phyloP scores from a whole-genome alignment of 768 basidiomycete genomes.

The Paxillus ammoniavirescens region DNA sequence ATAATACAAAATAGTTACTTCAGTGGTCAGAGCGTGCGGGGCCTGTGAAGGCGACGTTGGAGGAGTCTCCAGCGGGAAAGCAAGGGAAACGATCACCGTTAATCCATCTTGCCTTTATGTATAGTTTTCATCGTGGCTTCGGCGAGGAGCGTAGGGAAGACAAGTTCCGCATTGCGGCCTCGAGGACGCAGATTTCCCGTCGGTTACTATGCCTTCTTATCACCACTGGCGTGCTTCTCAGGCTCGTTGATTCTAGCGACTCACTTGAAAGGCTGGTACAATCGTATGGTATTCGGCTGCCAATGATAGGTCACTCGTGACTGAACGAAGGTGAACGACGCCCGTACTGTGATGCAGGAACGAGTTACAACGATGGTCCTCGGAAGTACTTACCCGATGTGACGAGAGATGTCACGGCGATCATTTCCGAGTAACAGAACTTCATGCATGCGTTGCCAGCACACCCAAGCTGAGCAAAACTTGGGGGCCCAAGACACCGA shows the following conservation, averaged over 20 bases:
- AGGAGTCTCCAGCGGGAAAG: constrained; percentile 18
- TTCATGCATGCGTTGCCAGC: constrained; percentile 1
- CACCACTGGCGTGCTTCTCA: constrained; percentile 19
- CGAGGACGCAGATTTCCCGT: constrained; percentile 26
- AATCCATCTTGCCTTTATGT: constrained; percentile 26
- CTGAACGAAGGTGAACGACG: not conserved
- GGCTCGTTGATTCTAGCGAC: not conserved
- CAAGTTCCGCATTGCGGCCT: constrained; percentile 9
- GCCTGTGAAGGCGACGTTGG: constrained; percentile 11
- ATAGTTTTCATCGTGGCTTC: constrained; percentile 34
- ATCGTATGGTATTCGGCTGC: not conserved
- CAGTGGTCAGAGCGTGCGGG: constrained; percentile 9
- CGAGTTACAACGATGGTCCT: not conserved
- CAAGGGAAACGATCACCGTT: constrained; percentile 6
- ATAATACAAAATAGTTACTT: constrained; percentile 27
- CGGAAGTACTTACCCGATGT: not conserved
- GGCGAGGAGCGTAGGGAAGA: constrained; percentile 26
- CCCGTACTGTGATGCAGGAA: not conserved
- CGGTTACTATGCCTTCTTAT: constrained; percentile 28
- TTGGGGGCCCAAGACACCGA: no score
- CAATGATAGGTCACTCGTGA: not conserved
- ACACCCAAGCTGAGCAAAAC: not conserved
- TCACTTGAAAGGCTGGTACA: not conserved
- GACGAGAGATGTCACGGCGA: not conserved
- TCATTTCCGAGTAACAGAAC: constrained; percentile 6